phyloP scores from a whole-genome alignment of 78 protist species.

The Chrysochromulina tobinii region DNA sequence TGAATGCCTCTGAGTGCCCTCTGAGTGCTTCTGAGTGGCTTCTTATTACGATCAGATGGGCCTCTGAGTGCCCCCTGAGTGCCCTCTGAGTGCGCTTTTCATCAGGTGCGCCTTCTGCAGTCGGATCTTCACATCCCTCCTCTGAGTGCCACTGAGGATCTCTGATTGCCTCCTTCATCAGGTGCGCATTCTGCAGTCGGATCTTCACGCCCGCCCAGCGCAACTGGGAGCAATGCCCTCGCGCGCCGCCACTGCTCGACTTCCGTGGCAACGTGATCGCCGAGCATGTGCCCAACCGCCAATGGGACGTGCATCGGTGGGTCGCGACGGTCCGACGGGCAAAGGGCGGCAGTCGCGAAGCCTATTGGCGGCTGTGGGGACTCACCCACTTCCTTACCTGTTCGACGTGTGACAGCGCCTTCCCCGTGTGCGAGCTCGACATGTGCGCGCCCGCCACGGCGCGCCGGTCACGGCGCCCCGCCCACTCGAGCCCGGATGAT shows the following conservation, averaged over 20 bases:
- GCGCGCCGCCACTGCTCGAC: not conserved
- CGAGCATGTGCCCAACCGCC: not conserved
- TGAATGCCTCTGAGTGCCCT: too few relatives aligned
- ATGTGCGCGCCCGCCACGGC: not conserved
- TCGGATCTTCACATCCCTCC: not conserved
- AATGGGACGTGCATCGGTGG: not conserved
- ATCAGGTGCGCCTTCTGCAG: not conserved
- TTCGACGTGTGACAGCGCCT: not conserved
- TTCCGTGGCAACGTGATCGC: constrained; percentile 7
- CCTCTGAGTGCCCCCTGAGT: not conserved
- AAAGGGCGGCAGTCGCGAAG: not conserved
- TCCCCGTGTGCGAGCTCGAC: not conserved
- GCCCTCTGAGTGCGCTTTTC: too few relatives aligned
- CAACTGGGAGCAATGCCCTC: not conserved
- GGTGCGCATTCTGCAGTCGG: not conserved
- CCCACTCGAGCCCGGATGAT: too few relatives aligned
- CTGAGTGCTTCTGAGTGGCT: too few relatives aligned
- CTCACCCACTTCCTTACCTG: not conserved
- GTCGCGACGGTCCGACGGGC: not conserved
- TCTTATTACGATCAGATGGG: too few relatives aligned
- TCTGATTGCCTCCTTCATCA: too few relatives aligned
- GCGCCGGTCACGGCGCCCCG: too few relatives aligned
- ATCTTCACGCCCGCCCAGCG: not conserved
- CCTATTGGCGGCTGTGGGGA: constrained; percentile 28
- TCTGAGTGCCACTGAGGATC: too few relatives aligned